Percentiles rank a stretch among this genome's conserved stretches.
These are phyloP conservation scores for Solanum pinnatisectum DNA, from an alignment of 257 asterid genomes.

Conservation along the genomic window DNA sequence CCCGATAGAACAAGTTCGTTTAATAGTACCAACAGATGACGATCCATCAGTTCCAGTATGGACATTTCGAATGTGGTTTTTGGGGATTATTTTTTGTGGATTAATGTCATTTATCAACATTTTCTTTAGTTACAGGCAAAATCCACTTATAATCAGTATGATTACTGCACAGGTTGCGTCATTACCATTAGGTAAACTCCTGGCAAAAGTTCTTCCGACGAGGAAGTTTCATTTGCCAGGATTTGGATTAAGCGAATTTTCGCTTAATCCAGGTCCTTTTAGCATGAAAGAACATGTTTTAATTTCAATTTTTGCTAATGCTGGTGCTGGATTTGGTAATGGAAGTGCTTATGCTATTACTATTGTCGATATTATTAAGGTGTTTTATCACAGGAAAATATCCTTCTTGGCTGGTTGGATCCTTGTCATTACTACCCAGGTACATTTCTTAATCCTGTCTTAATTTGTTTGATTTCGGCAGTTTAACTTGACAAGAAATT, in stretches of 20 bases:
- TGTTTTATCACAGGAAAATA: slow-evolving; percentile 38
- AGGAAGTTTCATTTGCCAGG: slow-evolving; percentile 36
- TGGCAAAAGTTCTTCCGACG: slow-evolving; percentile 45
- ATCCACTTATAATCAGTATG: slow-evolving; percentile 34
- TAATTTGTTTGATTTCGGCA: not conserved
- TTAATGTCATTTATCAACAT: slow-evolving; percentile 42
- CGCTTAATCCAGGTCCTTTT: slow-evolving; percentile 67
- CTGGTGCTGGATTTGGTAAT: slow-evolving; percentile 36
- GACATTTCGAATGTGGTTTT: slow-evolving; percentile 68
- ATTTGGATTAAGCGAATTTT: slow-evolving; percentile 29
- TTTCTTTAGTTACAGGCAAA: slow-evolving; percentile 42
- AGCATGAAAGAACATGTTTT: slow-evolving; percentile 61
- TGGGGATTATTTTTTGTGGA: slow-evolving; percentile 36
- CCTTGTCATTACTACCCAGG: slow-evolving; percentile 64
- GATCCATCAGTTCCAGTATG: slow-evolving; percentile 51
- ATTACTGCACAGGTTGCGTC: slow-evolving; percentile 45
- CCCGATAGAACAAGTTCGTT: slow-evolving; percentile 48
- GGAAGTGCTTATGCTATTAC: slow-evolving; percentile 54
- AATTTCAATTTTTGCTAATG: slow-evolving; percentile 62
- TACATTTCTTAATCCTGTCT: not conserved
- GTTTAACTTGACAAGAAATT: not conserved
- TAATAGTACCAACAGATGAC: slow-evolving; percentile 36
- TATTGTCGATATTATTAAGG: slow-evolving; percentile 49
- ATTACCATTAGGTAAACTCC: slow-evolving; percentile 44
- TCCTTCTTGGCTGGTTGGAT: slow-evolving; percentile 42